Conservation (phyloP, 108 stramenopile genomes). For the Mayamaea pseudoterrestris region DNA sequence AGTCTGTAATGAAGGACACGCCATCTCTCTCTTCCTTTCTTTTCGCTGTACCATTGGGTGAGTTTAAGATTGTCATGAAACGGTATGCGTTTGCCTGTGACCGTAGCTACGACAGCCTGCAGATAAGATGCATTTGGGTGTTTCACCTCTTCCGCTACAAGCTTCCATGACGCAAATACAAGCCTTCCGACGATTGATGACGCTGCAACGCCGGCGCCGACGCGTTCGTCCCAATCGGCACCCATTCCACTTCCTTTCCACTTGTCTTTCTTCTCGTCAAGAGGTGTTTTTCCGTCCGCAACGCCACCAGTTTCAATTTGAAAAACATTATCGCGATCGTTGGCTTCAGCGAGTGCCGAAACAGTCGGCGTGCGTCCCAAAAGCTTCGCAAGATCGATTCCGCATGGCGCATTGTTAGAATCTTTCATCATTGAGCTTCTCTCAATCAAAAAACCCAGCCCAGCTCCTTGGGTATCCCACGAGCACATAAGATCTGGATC, state of each 20-base stretch:
- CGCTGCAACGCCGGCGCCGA: constrained; percentile 82
- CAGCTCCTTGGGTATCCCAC: constrained; percentile 81
- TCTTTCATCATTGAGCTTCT: constrained; percentile 34
- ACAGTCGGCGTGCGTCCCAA: constrained; percentile 56
- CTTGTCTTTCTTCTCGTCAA: constrained; percentile 1
- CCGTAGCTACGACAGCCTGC: constrained; percentile 66
- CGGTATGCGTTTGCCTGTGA: constrained; percentile 63
- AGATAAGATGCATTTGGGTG: constrained; percentile 79
- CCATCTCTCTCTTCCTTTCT: constrained; percentile 46
- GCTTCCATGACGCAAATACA: constrained; percentile 65
- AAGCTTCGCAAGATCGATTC: constrained; percentile 65
- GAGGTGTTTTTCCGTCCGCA: constrained; percentile 1
- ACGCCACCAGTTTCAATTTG: background rate
- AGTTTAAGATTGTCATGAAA: constrained; percentile 61
- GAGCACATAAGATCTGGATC: constrained; percentile 76
- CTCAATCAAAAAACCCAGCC: constrained; percentile 75
- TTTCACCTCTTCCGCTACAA: constrained; percentile 78
- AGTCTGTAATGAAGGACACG: constrained; percentile 64
- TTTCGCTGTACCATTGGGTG: constrained; percentile 58
- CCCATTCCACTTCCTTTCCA: constrained; percentile 78
- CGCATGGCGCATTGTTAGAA: constrained; percentile 1
- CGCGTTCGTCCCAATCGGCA: constrained; percentile 76
- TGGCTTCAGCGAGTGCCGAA: background rate
- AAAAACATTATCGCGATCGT: background rate
- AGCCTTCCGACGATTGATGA: constrained; percentile 78